Percentiles rank a stretch among this genome's conserved stretches.
Evolutionary conservation across 2,329 filamentous ascomycete genomes (phyloP).

Genomic region (Elsinoe australis): DNA sequence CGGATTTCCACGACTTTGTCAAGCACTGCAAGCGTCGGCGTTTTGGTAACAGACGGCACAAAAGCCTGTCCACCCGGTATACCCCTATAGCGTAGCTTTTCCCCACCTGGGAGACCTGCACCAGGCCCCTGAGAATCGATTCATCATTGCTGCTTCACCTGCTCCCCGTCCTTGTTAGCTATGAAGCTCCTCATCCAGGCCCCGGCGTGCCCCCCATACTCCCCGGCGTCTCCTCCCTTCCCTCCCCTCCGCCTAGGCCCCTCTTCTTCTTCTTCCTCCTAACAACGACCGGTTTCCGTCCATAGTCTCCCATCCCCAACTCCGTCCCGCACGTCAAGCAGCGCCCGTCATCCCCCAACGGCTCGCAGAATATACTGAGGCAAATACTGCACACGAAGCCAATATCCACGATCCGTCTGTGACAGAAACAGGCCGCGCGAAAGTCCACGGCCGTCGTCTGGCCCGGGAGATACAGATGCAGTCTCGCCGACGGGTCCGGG

Average conservation of each 20-base stretch:
- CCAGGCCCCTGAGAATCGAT: constrained; percentile 12
- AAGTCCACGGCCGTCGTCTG: constrained; percentile 81
- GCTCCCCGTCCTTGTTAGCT: background rate
- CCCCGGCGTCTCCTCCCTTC: constrained; percentile 29
- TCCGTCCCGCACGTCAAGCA: constrained; percentile 80
- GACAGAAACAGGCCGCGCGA: constrained; percentile 96
- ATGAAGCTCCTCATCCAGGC: constrained; percentile 17
- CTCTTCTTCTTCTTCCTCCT: constrained; percentile 59
- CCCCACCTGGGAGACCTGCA: background rate
- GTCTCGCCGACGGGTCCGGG: constrained; percentile 58
- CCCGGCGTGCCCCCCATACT: constrained; percentile 27
- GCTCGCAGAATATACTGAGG: constrained; percentile 80
- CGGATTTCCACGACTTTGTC: background rate
- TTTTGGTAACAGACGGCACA: constrained; percentile 6
- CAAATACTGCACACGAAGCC: constrained; percentile 96
- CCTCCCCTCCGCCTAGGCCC: constrained; percentile 35
- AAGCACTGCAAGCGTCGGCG: constrained; percentile 1
- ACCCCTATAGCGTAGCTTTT: constrained; percentile 16
- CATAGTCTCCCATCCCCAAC: constrained; percentile 68
- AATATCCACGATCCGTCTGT: constrained; percentile 79
- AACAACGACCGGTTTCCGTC: constrained; percentile 67
- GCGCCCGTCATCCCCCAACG: constrained; percentile 50
- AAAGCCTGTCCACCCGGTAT: constrained; percentile 2
- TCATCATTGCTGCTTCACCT: background rate
- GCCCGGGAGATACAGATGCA: constrained; percentile 67